These are phyloP conservation scores for Russula earlei DNA, from an alignment of 768 basidiomycete species.

Conservation along the genomic window DNA sequence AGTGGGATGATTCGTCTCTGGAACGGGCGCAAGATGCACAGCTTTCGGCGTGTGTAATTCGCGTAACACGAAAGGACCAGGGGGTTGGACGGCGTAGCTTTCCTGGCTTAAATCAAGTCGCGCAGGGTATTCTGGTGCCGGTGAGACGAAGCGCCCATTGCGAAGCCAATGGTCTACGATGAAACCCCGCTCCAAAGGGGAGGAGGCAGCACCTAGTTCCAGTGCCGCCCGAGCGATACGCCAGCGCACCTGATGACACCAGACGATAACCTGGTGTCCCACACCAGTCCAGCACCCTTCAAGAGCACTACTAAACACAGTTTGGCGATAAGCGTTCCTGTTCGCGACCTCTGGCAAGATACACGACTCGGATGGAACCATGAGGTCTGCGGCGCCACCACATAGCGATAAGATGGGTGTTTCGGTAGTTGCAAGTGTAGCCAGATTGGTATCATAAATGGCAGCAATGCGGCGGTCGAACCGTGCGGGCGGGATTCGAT, in stretches of 20 bases:
- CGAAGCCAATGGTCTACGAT: constrained; percentile 61
- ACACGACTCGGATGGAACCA: constrained; percentile 88
- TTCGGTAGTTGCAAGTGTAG: constrained; percentile 33
- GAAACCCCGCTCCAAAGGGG: constrained; percentile 25
- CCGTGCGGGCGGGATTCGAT: constrained; percentile 77
- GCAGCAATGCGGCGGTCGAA: constrained; percentile 72
- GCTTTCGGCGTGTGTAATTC: constrained; percentile 33
- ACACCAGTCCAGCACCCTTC: constrained; percentile 94
- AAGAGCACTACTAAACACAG: constrained; percentile 77
- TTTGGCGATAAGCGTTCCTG: constrained; percentile 36
- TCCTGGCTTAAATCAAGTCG: constrained; percentile 2
- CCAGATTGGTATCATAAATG: constrained; percentile 49
- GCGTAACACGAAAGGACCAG: constrained; percentile 34
- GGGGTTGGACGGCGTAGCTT: constrained; percentile 31
- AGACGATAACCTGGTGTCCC: constrained; percentile 93
- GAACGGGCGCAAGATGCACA: constrained; percentile 45
- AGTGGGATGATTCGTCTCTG: constrained; percentile 15
- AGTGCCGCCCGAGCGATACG: constrained; percentile 71
- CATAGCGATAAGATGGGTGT: constrained; percentile 78
- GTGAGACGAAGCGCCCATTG: constrained; percentile 44
- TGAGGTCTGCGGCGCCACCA: constrained; percentile 85
- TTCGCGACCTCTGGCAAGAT: constrained; percentile 36
- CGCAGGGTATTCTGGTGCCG: background rate
- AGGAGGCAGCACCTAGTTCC: constrained; percentile 40
- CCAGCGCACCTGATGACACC: constrained; percentile 98